Evolutionary conservation across 805 yeast genomes (phyloP).

Genomic region (Cyberlindnera bimundalis): DNA sequence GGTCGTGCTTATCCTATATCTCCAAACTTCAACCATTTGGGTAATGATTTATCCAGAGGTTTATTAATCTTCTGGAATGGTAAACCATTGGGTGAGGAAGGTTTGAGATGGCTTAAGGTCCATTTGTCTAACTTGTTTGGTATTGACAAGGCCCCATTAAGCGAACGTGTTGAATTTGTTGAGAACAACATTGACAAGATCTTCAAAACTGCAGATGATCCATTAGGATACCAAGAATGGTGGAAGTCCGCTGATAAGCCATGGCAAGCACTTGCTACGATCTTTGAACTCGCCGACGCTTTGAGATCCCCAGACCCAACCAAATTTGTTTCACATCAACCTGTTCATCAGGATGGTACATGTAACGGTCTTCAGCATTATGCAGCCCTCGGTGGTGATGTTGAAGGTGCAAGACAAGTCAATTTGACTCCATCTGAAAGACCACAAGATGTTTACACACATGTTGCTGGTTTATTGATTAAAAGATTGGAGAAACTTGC

Average conservation of each 20-base stretch:
- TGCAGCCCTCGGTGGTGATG: conserved; percentile 84
- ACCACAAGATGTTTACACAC: conserved; percentile 75
- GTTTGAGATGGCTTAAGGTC: conserved; percentile 71
- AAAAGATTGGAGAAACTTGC: conserved; percentile 52
- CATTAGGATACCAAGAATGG: conserved; percentile 55
- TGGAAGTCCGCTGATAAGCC: conserved; percentile 79
- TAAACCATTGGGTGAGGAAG: conserved; percentile 57
- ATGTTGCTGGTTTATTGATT: conserved; percentile 63
- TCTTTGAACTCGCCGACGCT: conserved; percentile 64
- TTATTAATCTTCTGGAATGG: conserved; percentile 76
- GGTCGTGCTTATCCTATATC: conserved; percentile 83
- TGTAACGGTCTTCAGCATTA: conserved; percentile 85
- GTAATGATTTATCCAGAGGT: conserved; percentile 74
- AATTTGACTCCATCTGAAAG: conserved; percentile 65
- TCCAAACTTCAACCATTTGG: conserved; percentile 78
- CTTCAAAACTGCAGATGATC: conserved; percentile 57
- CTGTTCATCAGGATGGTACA: conserved; percentile 85
- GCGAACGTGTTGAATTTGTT: conserved; percentile 57
- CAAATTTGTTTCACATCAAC: conserved; percentile 63
- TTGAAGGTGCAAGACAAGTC: conserved; percentile 79
- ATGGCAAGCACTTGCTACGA: conserved; percentile 75
- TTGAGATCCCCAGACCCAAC: conserved; percentile 59
- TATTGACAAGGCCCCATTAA: conserved; percentile 65
- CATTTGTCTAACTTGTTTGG: conserved; percentile 75
- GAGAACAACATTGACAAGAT: conserved; percentile 55